Base-by-base conservation (phyloP, 495 filamentous ascomycete species). In the Collariella sp. region DNA sequence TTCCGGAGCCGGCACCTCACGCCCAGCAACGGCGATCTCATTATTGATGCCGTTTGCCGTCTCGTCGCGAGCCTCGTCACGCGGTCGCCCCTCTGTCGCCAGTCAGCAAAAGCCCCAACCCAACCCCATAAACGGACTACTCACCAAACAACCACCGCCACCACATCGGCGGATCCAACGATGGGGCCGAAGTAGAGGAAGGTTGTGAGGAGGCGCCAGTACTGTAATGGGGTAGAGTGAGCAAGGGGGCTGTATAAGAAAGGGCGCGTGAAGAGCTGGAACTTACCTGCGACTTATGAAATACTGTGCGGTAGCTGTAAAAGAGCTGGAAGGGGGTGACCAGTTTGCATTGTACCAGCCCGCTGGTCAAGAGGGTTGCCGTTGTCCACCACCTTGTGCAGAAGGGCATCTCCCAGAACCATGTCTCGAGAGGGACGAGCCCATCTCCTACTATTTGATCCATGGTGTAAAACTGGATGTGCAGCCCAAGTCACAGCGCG, bases 171-270 rank as follows among this genome's bases (percentile, higher is more conserved):
- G 94, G 90, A 65, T 97, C 94, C 45, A 98, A 73, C 6, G 93
- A 98, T 80, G 11, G 90, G 89, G 19, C 94, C 94, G 68, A 97
- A 96, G 73, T 97, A 98, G 58, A 96, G 80, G 71, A 98, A 98
- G 3, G 94, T 95, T 12, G 91, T 90, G 16, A 96, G 56, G 2
- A 98, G 76, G 23, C 93, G 89, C 94, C 94, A 97, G 71, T 95
- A 97, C 88, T 97, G 55, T 26, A 24, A 12, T n/a, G n/a, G 18
- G 10, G 3, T 3, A 23, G 34, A n/a, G 19, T 19, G 26, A 26
- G 40, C 43, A 13, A 18, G n/a, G n/a, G n/a, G n/a, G n/a, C n/a
- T n/a, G n/a, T n/a, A n/a, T n/a, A n/a, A n/a, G n/a, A n/a, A n/a
- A n/a, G n/a, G n/a, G n/a, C n/a, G n/a, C n/a, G n/a, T n/a, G n/a